Evolutionary conservation across 1,284 basidiomycete species (phyloP), one percentile per base, ranked within the genome.

Genomic region (Apiotrichum sp.): DNA sequence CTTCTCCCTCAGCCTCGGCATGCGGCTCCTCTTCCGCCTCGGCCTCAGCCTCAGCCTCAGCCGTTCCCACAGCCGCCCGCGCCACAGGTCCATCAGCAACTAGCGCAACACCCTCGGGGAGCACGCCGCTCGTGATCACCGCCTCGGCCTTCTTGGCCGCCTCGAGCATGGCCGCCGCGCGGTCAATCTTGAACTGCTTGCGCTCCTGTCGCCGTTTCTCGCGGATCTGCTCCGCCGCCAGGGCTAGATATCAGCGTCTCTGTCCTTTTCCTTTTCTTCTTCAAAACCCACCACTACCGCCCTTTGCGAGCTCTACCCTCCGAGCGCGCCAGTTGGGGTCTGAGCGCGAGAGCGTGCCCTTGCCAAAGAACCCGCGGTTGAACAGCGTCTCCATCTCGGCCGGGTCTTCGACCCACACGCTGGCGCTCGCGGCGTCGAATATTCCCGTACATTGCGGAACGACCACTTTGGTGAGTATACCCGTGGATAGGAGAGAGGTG

Each of bases 341-440:
- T 73, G 90, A 95, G 53, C 96, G 78, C 39, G 89, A 93, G 48
- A 98, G 78, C 67, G 87, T 87, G 1, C 96, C 96, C 74, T 98
- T 98, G 22, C 96, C 95, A 72, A 98, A 98, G 79, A 98, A 98
- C 0, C 96, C 95, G 56, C 88, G 79, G 45, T 83, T 80, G 89
- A 96, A 99, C 32, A 98, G 80, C 1, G 86, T 76, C 62, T 79
- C 79, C 39, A 84, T 83, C 68, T 89, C 83, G 29, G 75, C 78
- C 32, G 78, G 70, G 57, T 85, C 81, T 0, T 80, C 76, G 1
- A 95, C 80, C 88, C 89, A 93, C 8, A 95, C 87, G 0, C 86
- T 88, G 35, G 83, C 82, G 14, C 89, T 89, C 1, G 80, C 68
- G 1, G 80, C 71, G 68, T 95, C 92, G 58, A 87, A 85, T 4